phyloP scores from a whole-genome alignment of 73 alveolate genomes.

The Breviolum minutum region DNA sequence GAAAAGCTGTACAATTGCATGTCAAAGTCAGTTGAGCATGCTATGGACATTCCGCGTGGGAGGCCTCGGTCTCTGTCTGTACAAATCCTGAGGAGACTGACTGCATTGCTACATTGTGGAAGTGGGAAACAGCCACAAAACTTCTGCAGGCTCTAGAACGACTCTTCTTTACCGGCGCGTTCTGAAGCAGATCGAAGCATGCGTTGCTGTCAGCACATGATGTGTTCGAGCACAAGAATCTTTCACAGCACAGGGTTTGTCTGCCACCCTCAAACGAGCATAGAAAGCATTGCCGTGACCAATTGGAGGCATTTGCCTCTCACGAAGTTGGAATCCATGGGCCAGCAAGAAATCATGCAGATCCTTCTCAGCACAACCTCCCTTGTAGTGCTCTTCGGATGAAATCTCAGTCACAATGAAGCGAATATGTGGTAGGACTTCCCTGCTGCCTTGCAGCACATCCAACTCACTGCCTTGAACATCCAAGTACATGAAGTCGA shows the following conservation, averaged over 20 bases:
- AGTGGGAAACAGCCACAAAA: no score
- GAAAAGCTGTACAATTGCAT: background rate
- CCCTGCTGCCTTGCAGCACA: conserved; percentile 30
- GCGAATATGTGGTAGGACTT: conserved; percentile 27
- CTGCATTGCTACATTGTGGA: no score
- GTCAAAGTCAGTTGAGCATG: conserved; percentile 24
- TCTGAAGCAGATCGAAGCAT: no score
- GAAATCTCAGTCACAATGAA: conserved; percentile 30
- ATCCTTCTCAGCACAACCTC: conserved; percentile 32
- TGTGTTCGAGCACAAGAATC: background rate
- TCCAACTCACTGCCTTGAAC: conserved; percentile 79
- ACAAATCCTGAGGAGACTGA: no score
- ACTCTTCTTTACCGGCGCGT: no score
- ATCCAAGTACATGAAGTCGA: conserved; percentile 68
- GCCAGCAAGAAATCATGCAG: conserved; percentile 18
- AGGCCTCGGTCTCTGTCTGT: no score
- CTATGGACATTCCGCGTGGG: background rate
- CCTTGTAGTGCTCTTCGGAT: conserved; percentile 45
- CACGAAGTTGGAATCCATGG: background rate
- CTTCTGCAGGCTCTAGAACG: no score
- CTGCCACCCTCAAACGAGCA: background rate
- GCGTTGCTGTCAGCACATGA: no score
- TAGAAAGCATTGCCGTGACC: conserved; percentile 58
- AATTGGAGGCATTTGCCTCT: conserved; percentile 40
- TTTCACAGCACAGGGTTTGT: background rate